Percentiles rank a stretch among this genome's conserved stretches.
Evolutionary conservation across 139 green algal species (phyloP).

Genomic region (Monoraphidium neglectum): DNA sequence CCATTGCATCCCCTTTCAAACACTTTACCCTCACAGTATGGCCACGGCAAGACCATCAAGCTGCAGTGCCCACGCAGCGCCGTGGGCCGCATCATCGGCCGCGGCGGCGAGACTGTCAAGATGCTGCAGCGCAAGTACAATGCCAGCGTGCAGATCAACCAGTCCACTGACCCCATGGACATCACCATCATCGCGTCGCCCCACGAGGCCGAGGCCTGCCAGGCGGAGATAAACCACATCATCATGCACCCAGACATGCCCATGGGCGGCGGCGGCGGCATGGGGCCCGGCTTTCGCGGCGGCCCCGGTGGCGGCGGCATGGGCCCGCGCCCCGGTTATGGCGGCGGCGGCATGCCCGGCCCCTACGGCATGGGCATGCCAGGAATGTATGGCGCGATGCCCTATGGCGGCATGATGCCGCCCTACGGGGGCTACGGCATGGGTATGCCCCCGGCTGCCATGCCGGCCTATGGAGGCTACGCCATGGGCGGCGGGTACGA

Average conservation of each 20-base stretch:
- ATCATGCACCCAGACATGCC: conserved; percentile 46
- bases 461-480: conserved; percentile 23
- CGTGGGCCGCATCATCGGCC: conserved; percentile 93
- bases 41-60: conserved; percentile 54
- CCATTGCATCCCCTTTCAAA: not conserved
- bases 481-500: conserved; percentile 29
- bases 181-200: conserved; percentile 83
- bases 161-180: conserved; percentile 71
- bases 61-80: conserved; percentile 89
- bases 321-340: not conserved
- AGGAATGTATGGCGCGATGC: too few species aligned
- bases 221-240: conserved; percentile 56
- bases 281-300: conserved; percentile 10
- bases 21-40: conserved; percentile 46
- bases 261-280: conserved; percentile 18
- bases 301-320: conserved; percentile 1
- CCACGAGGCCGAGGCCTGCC: conserved; percentile 45
- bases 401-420: too few species aligned
- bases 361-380: too few species aligned
- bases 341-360: too few species aligned
- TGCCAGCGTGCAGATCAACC: conserved; percentile 81
- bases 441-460: conserved; percentile 26
- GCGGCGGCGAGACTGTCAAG: conserved; percentile 95
- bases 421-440: not conserved
- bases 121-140: conserved; percentile 82